phyloP scores from a whole-genome alignment of 306 rosid species.

The Glycine latifolia region DNA sequence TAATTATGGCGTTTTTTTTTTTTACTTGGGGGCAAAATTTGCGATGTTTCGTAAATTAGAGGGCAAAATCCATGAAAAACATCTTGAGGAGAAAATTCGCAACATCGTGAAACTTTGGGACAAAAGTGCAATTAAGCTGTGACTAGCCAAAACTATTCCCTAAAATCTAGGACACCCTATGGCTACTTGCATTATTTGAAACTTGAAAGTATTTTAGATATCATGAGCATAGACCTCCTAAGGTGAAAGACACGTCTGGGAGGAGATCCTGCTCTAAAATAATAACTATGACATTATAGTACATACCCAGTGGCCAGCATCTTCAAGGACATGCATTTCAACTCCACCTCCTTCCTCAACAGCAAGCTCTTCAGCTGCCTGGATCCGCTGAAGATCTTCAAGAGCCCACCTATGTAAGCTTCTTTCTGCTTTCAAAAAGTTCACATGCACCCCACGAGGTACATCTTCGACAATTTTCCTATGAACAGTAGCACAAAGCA shows the following conservation, averaged over 20 bases:
- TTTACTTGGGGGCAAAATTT: too few species aligned
- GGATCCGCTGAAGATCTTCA: conserved; percentile 90
- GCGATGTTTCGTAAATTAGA: too few species aligned
- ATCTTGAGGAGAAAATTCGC: too few species aligned
- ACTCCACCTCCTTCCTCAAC: conserved; percentile 97
- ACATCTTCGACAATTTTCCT: conserved; percentile 98
- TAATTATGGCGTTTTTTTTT: too few species aligned
- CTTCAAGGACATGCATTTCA: conserved; percentile 98
- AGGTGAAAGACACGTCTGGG: conserved; percentile 3
- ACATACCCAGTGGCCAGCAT: conserved; percentile 98
- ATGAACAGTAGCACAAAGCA: conserved; percentile 20
- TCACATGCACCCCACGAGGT: conserved; percentile 92
- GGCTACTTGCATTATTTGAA: not conserved
- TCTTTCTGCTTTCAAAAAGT: conserved; percentile 97
- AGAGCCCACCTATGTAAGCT: conserved; percentile 99
- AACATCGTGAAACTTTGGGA: too few species aligned
- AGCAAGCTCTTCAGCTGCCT: conserved; percentile 91
- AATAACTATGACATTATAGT: conserved; percentile 8
- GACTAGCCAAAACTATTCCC: not conserved
- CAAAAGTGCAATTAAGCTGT: too few species aligned
- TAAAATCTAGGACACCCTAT: not conserved
- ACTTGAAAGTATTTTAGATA: conserved; percentile 31
- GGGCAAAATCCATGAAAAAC: too few species aligned
- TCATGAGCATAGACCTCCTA: not conserved
- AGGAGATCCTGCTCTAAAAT: not conserved